Evolutionary conservation across 2,329 filamentous ascomycete species (phyloP).

Genomic region (Zymoseptoria brevis): DNA sequence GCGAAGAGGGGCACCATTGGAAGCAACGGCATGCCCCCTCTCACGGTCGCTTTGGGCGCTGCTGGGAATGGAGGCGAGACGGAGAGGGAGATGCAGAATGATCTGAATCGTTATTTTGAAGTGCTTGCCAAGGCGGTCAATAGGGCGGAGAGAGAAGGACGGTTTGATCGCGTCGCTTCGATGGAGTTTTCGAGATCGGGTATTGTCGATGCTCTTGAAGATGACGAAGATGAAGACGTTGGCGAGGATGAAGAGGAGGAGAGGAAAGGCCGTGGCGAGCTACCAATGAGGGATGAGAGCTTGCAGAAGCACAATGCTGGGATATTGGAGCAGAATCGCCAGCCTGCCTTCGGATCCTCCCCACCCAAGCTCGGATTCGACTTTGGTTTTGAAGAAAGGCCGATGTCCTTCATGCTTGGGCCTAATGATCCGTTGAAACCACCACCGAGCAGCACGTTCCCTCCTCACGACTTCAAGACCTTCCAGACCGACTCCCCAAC

Average conservation of each 20-base stretch:
- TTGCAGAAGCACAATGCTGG: not conserved
- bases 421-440: not conserved
- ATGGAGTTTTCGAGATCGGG: not conserved
- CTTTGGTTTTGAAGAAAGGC: slow-evolving; percentile 32
- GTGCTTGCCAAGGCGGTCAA: slow-evolving; percentile 76
- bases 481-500: not conserved
- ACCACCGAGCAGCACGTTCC: not conserved
- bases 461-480: not conserved
- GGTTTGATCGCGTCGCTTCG: slow-evolving; percentile 44
- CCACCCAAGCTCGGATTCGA: slow-evolving; percentile 29
- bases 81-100: slow-evolving; percentile 42
- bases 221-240: not conserved
- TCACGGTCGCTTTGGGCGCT: not conserved
- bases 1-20: slow-evolving; percentile 41
- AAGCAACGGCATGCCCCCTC: not conserved
- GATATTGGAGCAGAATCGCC: slow-evolving; percentile 9
- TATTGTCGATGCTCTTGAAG: not conserved
- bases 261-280: not conserved
- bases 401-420: not conserved
- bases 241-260: not conserved
- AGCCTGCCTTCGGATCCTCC: slow-evolving; percentile 10
- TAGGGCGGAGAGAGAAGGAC: slow-evolving; percentile 65
- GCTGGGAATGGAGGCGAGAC: not conserved
- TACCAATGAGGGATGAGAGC: not conserved
- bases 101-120: slow-evolving; percentile 68